Evolutionary conservation across 306 rosid genomes (phyloP).

Genomic region (Gastrolobium bilobum): DNA sequence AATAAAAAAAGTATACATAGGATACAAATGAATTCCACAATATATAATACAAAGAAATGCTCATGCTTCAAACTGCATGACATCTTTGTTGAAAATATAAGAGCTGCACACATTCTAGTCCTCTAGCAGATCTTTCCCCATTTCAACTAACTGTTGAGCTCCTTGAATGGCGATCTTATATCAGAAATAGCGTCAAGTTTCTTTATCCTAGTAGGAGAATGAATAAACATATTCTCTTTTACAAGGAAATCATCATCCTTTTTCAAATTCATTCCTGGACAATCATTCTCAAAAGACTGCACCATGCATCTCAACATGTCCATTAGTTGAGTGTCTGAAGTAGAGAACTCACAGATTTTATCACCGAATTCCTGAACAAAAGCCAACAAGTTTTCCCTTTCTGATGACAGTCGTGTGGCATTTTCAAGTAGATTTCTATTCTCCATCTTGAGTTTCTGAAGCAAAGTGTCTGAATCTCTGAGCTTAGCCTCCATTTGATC

Average conservation of each 20-base stretch:
- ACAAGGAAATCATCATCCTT: slow-evolving; percentile 48
- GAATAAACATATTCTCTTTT: slow-evolving; percentile 60
- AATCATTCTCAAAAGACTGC: slow-evolving; percentile 53
- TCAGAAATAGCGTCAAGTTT: slow-evolving; percentile 59
- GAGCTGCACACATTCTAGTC: slow-evolving; percentile 28
- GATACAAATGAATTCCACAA: slow-evolving; percentile 34
- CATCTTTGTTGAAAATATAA: slow-evolving; percentile 8
- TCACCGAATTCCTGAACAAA: slow-evolving; percentile 60
- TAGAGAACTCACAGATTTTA: slow-evolving; percentile 60
- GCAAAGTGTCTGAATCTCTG: slow-evolving; percentile 53
- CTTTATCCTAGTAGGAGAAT: slow-evolving; percentile 56
- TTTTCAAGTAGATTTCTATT: slow-evolving; percentile 59
- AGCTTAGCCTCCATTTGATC: slow-evolving; percentile 59
- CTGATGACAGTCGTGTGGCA: slow-evolving; percentile 60
- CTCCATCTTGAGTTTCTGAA: slow-evolving; percentile 68
- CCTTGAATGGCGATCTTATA: slow-evolving; percentile 73
- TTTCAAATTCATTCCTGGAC: slow-evolving; percentile 49
- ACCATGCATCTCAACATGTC: slow-evolving; percentile 64
- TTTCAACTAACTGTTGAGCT: slow-evolving; percentile 62
- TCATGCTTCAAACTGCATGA: slow-evolving; percentile 46
- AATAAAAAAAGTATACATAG: background rate
- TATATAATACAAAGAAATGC: slow-evolving; percentile 37
- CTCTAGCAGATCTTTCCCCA: slow-evolving; percentile 2
- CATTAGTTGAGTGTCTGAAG: slow-evolving; percentile 65
- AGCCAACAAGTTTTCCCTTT: slow-evolving; percentile 66